phyloP scores from a whole-genome alignment of 306 rosid species.

The Ziziphus jujuba region DNA sequence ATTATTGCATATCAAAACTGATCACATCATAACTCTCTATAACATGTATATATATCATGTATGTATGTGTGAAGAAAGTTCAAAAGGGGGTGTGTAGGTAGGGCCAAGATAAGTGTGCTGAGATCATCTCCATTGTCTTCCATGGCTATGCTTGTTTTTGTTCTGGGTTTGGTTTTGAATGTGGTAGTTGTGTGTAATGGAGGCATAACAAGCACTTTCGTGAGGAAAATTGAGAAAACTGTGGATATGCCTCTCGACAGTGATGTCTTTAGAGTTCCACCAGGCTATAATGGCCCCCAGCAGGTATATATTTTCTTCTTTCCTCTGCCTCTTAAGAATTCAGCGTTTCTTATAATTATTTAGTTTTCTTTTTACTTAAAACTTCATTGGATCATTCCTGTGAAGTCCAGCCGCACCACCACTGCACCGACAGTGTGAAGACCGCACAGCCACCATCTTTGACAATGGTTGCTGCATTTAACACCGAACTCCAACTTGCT shows the following conservation, averaged over 20 bases:
- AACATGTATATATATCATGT: not conserved
- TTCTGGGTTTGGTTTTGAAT: constrained; percentile 34
- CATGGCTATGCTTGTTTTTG: constrained; percentile 11
- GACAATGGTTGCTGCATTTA: too few species aligned
- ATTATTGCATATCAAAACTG: too few species aligned
- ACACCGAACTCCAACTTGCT: too few species aligned
- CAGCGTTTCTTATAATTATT: too few species aligned
- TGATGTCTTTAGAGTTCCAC: constrained; percentile 54
- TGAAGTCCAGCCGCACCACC: too few species aligned
- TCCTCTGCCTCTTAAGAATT: not conserved
- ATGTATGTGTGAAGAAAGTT: not conserved
- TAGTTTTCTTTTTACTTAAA: too few species aligned
- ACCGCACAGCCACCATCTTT: too few species aligned
- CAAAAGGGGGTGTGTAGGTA: not conserved
- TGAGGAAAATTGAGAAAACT: constrained; percentile 47
- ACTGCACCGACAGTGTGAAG: too few species aligned
- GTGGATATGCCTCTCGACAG: constrained; percentile 69
- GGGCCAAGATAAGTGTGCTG: constrained; percentile 30
- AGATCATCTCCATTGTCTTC: constrained; percentile 25
- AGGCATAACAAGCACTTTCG: constrained; percentile 45
- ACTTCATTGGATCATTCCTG: too few species aligned
- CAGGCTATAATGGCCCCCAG: constrained; percentile 76
- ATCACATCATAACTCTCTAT: too few species aligned
- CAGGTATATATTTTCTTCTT: constrained; percentile 41
- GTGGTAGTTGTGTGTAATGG: constrained; percentile 32